phyloP scores from a whole-genome alignment of 2,329 filamentous ascomycete genomes.

The Trichoderma guizhouense region DNA sequence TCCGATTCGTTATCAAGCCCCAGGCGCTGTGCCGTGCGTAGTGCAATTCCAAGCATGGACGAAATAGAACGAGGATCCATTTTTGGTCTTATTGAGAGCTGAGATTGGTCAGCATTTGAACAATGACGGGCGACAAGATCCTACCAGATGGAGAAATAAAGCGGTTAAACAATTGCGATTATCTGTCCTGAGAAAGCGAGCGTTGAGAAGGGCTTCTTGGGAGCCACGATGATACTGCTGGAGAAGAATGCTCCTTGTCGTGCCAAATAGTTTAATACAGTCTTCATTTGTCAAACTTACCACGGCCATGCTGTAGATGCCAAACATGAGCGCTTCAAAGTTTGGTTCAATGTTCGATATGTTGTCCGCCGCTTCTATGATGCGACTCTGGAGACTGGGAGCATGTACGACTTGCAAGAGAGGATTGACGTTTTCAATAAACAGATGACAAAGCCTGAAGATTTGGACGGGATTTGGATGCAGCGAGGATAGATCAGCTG shows the following conservation, averaged over 20 bases:
- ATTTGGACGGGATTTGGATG: background rate
- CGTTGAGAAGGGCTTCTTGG: constrained; percentile 52
- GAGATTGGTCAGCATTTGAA: background rate
- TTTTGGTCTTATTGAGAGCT: background rate
- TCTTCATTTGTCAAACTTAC: background rate
- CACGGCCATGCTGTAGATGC: background rate
- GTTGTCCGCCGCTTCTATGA: constrained; percentile 49
- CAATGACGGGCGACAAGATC: background rate
- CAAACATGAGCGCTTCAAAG: background rate
- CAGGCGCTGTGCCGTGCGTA: background rate
- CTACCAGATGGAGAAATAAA: background rate
- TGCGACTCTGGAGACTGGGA: constrained; percentile 49
- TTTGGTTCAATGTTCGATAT: constrained; percentile 31
- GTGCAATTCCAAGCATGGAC: background rate
- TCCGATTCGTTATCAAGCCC: background rate
- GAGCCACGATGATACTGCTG: constrained; percentile 46
- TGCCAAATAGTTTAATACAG: constrained; percentile 31
- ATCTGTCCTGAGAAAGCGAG: constrained; percentile 46
- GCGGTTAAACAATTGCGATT: constrained; percentile 53
- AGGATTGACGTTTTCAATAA: constrained; percentile 56
- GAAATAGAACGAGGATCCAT: background rate
- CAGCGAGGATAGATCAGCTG: background rate
- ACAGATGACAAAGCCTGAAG: constrained; percentile 55
- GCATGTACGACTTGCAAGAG: constrained; percentile 57
- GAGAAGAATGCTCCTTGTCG: constrained; percentile 40